Evolutionary conservation across 805 yeast genomes (phyloP).

Genomic region (Candida pseudofarinosa): DNA sequence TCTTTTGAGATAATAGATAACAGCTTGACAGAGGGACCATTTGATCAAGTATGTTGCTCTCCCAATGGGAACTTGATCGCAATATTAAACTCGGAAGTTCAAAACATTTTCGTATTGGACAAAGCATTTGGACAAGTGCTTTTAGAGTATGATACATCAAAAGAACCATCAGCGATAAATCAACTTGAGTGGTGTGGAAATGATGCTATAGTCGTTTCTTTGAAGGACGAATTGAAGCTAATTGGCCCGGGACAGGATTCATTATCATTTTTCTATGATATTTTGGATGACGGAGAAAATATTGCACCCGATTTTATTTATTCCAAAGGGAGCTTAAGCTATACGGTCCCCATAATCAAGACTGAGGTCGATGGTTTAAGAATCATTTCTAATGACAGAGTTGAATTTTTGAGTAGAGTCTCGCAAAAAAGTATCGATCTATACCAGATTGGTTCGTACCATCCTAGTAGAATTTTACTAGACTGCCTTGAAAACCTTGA

Average conservation of each 20-base stretch:
- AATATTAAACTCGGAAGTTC: conserved; percentile 31
- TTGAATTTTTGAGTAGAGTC: conserved; percentile 66
- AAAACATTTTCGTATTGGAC: conserved; percentile 49
- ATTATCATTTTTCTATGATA: conserved; percentile 49
- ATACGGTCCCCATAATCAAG: conserved; percentile 37
- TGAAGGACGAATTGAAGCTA: conserved; percentile 60
- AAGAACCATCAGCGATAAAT: conserved; percentile 35
- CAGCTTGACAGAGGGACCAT: conserved; percentile 47
- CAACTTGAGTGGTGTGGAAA: conserved; percentile 79
- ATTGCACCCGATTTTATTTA: conserved; percentile 8
- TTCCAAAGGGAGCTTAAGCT: conserved; percentile 9
- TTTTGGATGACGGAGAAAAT: conserved; percentile 28
- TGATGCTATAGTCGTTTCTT: conserved; percentile 68
- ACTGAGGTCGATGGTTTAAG: conserved; percentile 70
- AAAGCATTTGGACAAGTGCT: conserved; percentile 42
- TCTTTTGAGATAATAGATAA: conserved; percentile 32
- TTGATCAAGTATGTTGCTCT: conserved; percentile 39
- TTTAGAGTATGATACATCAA: conserved; percentile 41
- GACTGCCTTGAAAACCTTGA: conserved; percentile 68
- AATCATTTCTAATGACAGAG: conserved; percentile 51
- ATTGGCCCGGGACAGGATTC: conserved; percentile 67
- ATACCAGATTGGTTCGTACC: conserved; percentile 78
- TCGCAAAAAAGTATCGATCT: conserved; percentile 52
- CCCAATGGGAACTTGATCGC: conserved; percentile 58
- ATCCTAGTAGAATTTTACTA: conserved; percentile 75